Evolutionary conservation across 2,329 filamentous ascomycete genomes (phyloP).

Genomic region (Dothidotthia symphoricarpi): DNA sequence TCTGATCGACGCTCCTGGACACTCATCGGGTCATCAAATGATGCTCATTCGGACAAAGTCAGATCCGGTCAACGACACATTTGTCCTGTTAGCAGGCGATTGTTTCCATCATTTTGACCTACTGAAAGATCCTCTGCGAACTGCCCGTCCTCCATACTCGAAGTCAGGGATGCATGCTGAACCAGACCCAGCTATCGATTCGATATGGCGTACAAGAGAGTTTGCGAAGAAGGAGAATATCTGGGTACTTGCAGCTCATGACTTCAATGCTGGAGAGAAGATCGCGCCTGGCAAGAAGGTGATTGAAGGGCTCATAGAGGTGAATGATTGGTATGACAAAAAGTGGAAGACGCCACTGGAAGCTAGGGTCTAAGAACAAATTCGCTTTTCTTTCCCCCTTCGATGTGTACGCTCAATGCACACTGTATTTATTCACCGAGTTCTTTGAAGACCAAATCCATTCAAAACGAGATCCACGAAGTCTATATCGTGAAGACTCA

Average conservation of each 20-base stretch:
- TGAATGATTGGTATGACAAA: constrained; percentile 27
- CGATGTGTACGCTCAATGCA: too few relatives aligned
- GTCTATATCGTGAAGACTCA: too few relatives aligned
- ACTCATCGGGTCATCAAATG: constrained; percentile 54
- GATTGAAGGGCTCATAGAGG: constrained; percentile 23
- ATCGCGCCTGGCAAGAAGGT: constrained; percentile 21
- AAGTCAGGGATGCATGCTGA: constrained; percentile 32
- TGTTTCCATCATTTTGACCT: constrained; percentile 33
- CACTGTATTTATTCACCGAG: too few relatives aligned
- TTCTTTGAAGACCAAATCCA: too few relatives aligned
- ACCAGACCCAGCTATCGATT: constrained; percentile 28
- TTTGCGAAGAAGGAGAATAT: constrained; percentile 25
- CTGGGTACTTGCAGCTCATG: constrained; percentile 36
- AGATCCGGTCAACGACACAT: constrained; percentile 13
- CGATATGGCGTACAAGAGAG: constrained; percentile 23
- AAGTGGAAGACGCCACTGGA: constrained; percentile 26
- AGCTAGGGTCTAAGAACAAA: constrained; percentile 2
- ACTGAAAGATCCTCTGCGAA: constrained; percentile 27
- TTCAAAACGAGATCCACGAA: too few relatives aligned
- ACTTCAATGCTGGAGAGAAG: constrained; percentile 26
- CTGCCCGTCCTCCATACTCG: constrained; percentile 30
- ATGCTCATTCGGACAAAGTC: constrained; percentile 29
- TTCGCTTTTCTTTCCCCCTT: too few relatives aligned
- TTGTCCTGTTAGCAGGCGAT: constrained; percentile 35
- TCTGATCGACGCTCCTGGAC: constrained; percentile 53